phyloP scores from a whole-genome alignment of 192 early-diverging fungal genomes.

The Dissophora ornata region DNA sequence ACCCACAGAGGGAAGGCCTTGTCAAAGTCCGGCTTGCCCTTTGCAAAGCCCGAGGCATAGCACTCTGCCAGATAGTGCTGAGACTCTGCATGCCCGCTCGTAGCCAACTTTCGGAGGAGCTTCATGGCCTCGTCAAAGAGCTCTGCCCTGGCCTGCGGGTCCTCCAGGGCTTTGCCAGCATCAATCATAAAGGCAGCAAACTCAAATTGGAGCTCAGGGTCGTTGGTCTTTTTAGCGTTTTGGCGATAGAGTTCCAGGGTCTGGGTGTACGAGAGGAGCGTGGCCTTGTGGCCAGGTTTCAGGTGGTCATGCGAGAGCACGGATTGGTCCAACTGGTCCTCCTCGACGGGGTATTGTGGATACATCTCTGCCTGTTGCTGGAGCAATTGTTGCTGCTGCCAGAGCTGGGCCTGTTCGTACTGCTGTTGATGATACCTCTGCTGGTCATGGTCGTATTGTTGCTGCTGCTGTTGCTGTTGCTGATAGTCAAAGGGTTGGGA shows the following conservation, averaged over 20 bases:
- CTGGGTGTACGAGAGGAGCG: slow-evolving; percentile 64
- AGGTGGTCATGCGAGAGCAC: slow-evolving; percentile 65
- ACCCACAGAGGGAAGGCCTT: slow-evolving; percentile 77
- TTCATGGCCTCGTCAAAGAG: slow-evolving; percentile 77
- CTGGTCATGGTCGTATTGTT: slow-evolving; percentile 24
- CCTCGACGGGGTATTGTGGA: not conserved
- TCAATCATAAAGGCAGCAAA: slow-evolving; percentile 77
- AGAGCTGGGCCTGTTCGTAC: slow-evolving; percentile 26
- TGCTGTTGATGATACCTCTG: slow-evolving; percentile 37
- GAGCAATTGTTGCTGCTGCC: slow-evolving; percentile 29
- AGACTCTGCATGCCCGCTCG: slow-evolving; percentile 70
- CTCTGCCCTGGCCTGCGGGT: slow-evolving; percentile 58
- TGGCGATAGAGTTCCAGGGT: slow-evolving; percentile 70
- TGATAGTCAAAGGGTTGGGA: slow-evolving; percentile 24
- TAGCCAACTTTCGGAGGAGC: slow-evolving; percentile 67
- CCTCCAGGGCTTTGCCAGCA: slow-evolving; percentile 62
- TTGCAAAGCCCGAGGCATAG: slow-evolving; percentile 74
- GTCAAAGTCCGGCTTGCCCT: slow-evolving; percentile 73
- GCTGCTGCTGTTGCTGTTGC: slow-evolving; percentile 27
- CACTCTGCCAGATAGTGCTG: slow-evolving; percentile 77
- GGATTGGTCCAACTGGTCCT: slow-evolving; percentile 54
- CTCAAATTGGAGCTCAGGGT: slow-evolving; percentile 71
- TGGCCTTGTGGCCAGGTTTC: slow-evolving; percentile 67
- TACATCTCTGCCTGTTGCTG: slow-evolving; percentile 21
- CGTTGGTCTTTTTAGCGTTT: slow-evolving; percentile 75